Conservation (phyloP, 495 filamentous ascomycete genomes). For the Hyaloscypha variabilis region DNA sequence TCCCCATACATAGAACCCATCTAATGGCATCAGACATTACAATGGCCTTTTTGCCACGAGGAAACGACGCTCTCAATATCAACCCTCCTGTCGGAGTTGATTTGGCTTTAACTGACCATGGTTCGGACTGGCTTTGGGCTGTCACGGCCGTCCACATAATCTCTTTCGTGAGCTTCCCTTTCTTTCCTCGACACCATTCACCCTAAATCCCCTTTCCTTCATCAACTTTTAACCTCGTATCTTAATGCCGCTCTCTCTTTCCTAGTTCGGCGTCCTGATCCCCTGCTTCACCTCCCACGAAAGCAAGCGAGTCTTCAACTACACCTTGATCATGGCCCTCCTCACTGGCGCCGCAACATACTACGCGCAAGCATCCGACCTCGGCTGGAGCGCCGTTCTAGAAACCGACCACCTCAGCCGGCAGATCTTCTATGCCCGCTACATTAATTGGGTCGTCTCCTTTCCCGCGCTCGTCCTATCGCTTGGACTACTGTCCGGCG, state of each 20-base stretch:
- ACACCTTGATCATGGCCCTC: neutral
- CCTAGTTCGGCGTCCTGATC: conserved; percentile 46
- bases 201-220: conserved; percentile 34
- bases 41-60: conserved; percentile 22
- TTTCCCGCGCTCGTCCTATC: neutral
- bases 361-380: neutral
- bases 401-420: conserved; percentile 23
- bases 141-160: neutral
- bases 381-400: conserved; percentile 28
- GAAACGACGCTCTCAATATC: conserved; percentile 44
- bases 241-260: conserved; percentile 4
- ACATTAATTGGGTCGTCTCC: neutral
- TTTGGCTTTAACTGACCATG: conserved; percentile 28
- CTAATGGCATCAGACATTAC: neutral
- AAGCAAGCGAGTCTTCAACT: neutral
- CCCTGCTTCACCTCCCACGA: neutral
- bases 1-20: no score
- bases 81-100: conserved; percentile 43
- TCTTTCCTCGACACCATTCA: neutral
- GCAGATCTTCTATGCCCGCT: neutral
- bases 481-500: neutral
- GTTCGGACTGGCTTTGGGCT: conserved; percentile 13
- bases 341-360: neutral
- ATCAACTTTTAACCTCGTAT: conserved; percentile 34
- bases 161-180: conserved; percentile 31